phyloP scores from a whole-genome alignment of 78 protist genomes.

The Cavenderia fasciculata region DNA sequence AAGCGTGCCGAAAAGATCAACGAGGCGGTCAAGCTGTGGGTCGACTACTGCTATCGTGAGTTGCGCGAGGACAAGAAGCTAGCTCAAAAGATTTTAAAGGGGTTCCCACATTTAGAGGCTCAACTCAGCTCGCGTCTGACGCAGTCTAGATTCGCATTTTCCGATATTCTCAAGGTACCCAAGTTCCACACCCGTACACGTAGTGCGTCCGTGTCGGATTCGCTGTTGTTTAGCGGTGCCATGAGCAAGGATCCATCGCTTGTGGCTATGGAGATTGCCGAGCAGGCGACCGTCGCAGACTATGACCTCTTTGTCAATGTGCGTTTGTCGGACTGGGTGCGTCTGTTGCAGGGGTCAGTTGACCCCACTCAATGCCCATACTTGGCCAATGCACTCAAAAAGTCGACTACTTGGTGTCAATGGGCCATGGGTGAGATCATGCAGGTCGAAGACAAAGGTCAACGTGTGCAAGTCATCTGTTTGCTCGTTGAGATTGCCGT shows the following conservation, averaged over 20 bases:
- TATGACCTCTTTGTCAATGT: slow-evolving; percentile 37
- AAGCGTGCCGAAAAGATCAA: slow-evolving; percentile 20
- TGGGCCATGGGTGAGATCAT: slow-evolving; percentile 75
- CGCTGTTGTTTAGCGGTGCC: not conserved
- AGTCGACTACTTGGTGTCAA: slow-evolving; percentile 34
- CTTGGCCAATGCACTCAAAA: slow-evolving; percentile 18
- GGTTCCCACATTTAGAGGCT: slow-evolving; percentile 71
- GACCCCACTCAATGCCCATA: slow-evolving; percentile 40
- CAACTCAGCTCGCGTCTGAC: slow-evolving; percentile 12
- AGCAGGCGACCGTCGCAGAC: slow-evolving; percentile 60
- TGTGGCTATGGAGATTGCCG: slow-evolving; percentile 52
- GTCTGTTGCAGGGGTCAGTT: slow-evolving; percentile 47
- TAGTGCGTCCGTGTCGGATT: slow-evolving; percentile 40
- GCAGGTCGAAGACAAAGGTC: slow-evolving; percentile 51
- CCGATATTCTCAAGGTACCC: slow-evolving; percentile 18
- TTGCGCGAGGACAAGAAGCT: slow-evolving; percentile 62
- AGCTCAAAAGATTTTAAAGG: slow-evolving; percentile 47
- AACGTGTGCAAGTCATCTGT: slow-evolving; percentile 35
- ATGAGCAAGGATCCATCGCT: not conserved
- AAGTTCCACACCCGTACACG: slow-evolving; percentile 32
- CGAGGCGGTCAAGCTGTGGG: slow-evolving; percentile 71
- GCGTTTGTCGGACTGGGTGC: slow-evolving; percentile 60
- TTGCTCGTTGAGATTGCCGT: slow-evolving; percentile 56
- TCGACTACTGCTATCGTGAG: slow-evolving; percentile 67
- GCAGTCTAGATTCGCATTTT: not conserved